Evolutionary conservation across 768 basidiomycete genomes (phyloP).

Genomic region (Lentinula sp.): DNA sequence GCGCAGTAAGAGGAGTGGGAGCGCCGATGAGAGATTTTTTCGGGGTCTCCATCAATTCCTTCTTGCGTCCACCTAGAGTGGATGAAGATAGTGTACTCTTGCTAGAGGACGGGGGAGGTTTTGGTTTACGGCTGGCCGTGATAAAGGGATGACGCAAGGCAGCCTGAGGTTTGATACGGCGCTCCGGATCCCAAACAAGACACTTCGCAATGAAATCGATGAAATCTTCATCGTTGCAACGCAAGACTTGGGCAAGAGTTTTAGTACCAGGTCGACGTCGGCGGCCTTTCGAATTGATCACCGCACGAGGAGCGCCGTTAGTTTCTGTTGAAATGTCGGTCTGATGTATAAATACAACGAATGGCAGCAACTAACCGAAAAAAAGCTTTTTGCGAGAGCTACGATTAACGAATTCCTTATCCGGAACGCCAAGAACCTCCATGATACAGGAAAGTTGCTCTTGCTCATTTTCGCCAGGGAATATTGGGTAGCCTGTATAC

Average conservation of each 20-base stretch:
- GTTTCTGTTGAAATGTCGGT: constrained; percentile 51
- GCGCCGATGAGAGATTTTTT: constrained; percentile 90
- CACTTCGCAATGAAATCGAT: constrained; percentile 97
- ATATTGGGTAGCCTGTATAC: constrained; percentile 96
- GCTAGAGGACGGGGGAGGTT: constrained; percentile 39
- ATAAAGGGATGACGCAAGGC: constrained; percentile 92
- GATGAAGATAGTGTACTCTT: constrained; percentile 56
- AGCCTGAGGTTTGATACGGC: constrained; percentile 88
- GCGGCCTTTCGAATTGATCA: constrained; percentile 95
- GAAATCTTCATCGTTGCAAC: constrained; percentile 91
- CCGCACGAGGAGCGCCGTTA: constrained; percentile 86
- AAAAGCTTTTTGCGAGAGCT: constrained; percentile 93
- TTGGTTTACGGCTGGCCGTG: constrained; percentile 54
- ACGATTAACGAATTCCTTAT: constrained; percentile 90
- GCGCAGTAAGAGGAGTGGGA: constrained; percentile 81
- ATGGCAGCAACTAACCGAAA: constrained; percentile 62
- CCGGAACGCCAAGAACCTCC: constrained; percentile 95
- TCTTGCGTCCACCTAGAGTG: constrained; percentile 47
- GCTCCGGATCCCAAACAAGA: constrained; percentile 97
- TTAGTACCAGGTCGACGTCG: constrained; percentile 89
- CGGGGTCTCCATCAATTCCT: constrained; percentile 59
- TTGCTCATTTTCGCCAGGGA: constrained; percentile 98
- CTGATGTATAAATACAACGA: constrained; percentile 6
- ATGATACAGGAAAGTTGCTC: constrained; percentile 98
- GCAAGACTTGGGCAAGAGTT: constrained; percentile 81